phyloP scores from a whole-genome alignment of 441 rosid genomes.

The Pelargonium australe region DNA sequence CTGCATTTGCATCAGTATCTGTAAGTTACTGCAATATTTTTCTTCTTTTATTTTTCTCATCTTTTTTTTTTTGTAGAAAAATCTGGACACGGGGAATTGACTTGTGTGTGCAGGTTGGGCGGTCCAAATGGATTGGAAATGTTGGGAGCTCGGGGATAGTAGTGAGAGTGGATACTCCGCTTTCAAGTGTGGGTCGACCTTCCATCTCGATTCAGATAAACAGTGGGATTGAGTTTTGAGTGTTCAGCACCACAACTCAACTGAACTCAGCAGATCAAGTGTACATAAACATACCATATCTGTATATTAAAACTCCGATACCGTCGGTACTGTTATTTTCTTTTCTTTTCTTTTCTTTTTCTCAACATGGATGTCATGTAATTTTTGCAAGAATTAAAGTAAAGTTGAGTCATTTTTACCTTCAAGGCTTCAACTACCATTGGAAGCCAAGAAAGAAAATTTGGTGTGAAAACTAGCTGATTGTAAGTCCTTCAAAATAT shows the following conservation, averaged over 20 bases:
- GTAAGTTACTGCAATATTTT: conserved; percentile 38
- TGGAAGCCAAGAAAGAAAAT: no score
- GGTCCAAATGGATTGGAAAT: conserved; percentile 89
- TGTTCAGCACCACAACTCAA: conserved; percentile 9
- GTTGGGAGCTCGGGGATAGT: conserved; percentile 75
- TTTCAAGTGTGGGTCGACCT: conserved; percentile 53
- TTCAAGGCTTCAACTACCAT: no score
- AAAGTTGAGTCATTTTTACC: no score
- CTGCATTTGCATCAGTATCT: conserved; percentile 67
- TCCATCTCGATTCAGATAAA: conserved; percentile 78
- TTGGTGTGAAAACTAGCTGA: no score
- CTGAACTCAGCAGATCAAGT: conserved; percentile 13
- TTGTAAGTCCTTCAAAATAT: no score
- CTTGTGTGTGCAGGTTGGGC: conserved; percentile 48
- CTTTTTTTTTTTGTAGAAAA: no score
- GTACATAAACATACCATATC: conserved; percentile 23
- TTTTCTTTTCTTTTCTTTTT: no score
- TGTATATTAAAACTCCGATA: no score
- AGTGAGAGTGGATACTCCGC: conserved; percentile 63
- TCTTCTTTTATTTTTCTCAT: neutral
- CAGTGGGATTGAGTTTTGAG: conserved; percentile 73
- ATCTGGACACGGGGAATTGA: no score
- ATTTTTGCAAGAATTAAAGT: no score
- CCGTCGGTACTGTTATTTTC: no score
- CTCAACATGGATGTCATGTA: no score